A percentile compares a stretch with the other conserved stretches of the same genome.
Evolutionary conservation across 371 early-diverging fungal species (phyloP).

Genomic region (Apophysomyces sp.): DNA sequence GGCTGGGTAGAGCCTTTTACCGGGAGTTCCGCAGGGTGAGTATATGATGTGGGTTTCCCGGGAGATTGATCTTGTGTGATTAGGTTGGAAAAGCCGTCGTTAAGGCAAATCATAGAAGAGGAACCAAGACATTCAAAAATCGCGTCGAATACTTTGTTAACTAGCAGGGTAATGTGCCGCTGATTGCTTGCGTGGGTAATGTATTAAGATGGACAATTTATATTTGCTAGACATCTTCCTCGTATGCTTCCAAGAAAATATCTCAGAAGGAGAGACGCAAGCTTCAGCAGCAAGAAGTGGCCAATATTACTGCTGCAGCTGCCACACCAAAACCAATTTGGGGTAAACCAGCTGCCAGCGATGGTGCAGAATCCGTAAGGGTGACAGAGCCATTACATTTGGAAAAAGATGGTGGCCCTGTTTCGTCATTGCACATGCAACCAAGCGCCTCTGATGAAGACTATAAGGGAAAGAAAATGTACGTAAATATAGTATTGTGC

Average conservation of each 20-base stretch:
- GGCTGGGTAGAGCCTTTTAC: background rate
- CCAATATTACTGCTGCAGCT: conserved; percentile 9
- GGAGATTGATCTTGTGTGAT: background rate
- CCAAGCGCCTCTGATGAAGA: background rate
- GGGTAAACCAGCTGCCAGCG: conserved; percentile 23
- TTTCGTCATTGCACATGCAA: background rate
- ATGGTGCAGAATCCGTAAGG: background rate
- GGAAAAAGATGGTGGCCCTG: background rate
- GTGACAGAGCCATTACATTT: background rate
- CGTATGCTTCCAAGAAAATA: conserved; percentile 28
- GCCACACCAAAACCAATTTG: conserved; percentile 33
- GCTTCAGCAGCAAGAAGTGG: conserved; percentile 28
- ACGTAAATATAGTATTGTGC: conserved; percentile 4
- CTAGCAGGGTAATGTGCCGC: conserved; percentile 11
- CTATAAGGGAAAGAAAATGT: conserved; percentile 42
- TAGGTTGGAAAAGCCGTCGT: background rate
- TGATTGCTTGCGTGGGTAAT: background rate
- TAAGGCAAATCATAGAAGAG: background rate
- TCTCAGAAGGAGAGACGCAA: conserved; percentile 50
- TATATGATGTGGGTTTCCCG: background rate
- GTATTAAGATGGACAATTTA: background rate
- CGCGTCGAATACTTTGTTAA: background rate
- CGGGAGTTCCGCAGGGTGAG: background rate
- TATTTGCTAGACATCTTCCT: conserved; percentile 1
- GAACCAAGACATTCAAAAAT: background rate